phyloP scores from a whole-genome alignment of 805 yeast genomes.

The Yamadazyma insecticola region DNA sequence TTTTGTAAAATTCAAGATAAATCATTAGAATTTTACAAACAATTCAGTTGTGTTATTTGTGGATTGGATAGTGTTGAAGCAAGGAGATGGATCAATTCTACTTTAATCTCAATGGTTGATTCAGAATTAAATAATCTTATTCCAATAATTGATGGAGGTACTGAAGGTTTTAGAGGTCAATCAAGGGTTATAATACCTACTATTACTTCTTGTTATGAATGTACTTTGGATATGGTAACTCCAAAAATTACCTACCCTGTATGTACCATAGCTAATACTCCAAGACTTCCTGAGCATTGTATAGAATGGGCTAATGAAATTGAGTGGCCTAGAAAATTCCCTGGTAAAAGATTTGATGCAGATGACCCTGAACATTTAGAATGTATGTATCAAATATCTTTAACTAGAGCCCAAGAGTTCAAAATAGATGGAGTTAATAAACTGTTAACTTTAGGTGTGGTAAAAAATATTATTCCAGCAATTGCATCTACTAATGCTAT shows the following conservation, averaged over 20 bases:
- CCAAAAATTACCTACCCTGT: constrained; percentile 70
- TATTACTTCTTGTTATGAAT: constrained; percentile 86
- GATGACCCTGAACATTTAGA: constrained; percentile 65
- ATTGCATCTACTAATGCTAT: constrained; percentile 93
- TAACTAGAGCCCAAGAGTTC: constrained; percentile 56
- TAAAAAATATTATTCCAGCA: constrained; percentile 89
- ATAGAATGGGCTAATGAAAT: constrained; percentile 83
- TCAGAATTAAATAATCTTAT: constrained; percentile 27
- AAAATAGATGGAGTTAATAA: constrained; percentile 74
- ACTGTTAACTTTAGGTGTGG: constrained; percentile 75
- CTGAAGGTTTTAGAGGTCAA: constrained; percentile 93
- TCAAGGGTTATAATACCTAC: constrained; percentile 83
- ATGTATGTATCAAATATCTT: constrained; percentile 55
- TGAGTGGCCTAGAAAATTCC: constrained; percentile 59
- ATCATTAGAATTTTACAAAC: constrained; percentile 55
- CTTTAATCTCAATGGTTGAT: constrained; percentile 60
- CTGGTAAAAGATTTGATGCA: constrained; percentile 53
- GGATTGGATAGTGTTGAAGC: constrained; percentile 91
- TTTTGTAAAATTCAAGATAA: constrained; percentile 59
- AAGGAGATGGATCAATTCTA: constrained; percentile 79
- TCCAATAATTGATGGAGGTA: constrained; percentile 84
- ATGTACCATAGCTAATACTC: constrained; percentile 92
- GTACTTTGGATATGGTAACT: constrained; percentile 74
- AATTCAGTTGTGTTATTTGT: constrained; percentile 71
- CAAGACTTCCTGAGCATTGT: constrained; percentile 92